These are phyloP conservation scores for Fusarium xyrophilum DNA, from an alignment of 2,329 filamentous ascomycete genomes.

Conservation along the genomic window DNA sequence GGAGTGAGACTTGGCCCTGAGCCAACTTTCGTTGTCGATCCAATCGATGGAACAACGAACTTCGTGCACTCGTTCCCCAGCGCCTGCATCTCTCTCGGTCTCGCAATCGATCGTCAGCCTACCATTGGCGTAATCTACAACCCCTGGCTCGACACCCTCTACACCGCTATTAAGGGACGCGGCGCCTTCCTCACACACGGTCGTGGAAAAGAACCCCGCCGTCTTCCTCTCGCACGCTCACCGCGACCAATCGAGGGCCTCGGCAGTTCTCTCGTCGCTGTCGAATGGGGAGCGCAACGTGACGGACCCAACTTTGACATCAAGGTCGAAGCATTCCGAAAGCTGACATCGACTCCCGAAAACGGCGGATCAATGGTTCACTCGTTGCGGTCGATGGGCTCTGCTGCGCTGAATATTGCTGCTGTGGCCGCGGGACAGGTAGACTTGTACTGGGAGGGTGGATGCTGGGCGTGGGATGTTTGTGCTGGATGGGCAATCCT, in stretches of 20 bases:
- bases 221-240: slow-evolving; percentile 52
- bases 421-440: slow-evolving; percentile 73
- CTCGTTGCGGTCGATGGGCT: slow-evolving; percentile 72
- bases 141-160: slow-evolving; percentile 74
- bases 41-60: slow-evolving; percentile 82
- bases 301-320: slow-evolving; percentile 74
- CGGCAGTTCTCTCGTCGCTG: slow-evolving; percentile 68
- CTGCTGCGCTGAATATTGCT: slow-evolving; percentile 77
- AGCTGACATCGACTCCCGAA: slow-evolving; percentile 64
- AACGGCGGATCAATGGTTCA: slow-evolving; percentile 79
- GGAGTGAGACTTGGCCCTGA: slow-evolving; percentile 67
- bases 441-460: slow-evolving; percentile 82
- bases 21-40: slow-evolving; percentile 82
- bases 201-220: slow-evolving; percentile 48
- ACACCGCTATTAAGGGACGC: slow-evolving; percentile 70
- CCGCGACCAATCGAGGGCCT: slow-evolving; percentile 66
- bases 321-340: slow-evolving; percentile 71
- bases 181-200: slow-evolving; percentile 67
- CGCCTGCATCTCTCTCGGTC: slow-evolving; percentile 78
- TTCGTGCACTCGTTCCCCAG: slow-evolving; percentile 79
- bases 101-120: slow-evolving; percentile 68
- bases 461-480: slow-evolving; percentile 87
- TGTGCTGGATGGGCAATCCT: slow-evolving; percentile 82
- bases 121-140: slow-evolving; percentile 81
- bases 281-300: slow-evolving; percentile 77